Base-by-base conservation (phyloP, 768 basidiomycete species). In the Lactarius trivialis region DNA sequence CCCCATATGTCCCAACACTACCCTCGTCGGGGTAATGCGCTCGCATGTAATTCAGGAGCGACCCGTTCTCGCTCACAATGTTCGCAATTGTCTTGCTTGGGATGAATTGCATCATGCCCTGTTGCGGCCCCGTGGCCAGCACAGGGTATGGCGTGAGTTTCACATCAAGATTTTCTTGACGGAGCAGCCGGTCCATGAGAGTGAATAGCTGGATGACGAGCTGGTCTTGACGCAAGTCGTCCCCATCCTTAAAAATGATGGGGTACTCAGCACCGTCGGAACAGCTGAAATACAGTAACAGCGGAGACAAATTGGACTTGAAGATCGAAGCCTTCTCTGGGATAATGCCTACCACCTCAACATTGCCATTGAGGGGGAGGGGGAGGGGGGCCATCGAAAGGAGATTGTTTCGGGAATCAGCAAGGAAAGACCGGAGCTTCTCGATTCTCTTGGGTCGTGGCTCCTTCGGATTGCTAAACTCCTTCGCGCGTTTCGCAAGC, bases 161-260 rank as follows among this genome's bases (percentile, higher is more conserved):
- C 60, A 98, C 77, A 71, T 98, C 97, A 56, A 99, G 73, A 71
- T 97, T 97, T 76, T 98, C 97, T 74, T 95, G 96, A 60, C 93
- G 78, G 64, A 98, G 75, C 28, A 99, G 74, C 53, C 90, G 81
- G 71, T 99, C 94, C 97, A 99, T 99, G 30, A 99, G 83, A 17
- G 94, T 97, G 73, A 99, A 95, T n/a, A 98, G 80, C 73, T 99
- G 97, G 55, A 98, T 89, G 30, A 98, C 95, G 39, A 99, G 84
- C 73, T 99, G 97, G 71, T 99, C 97, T 73, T 99, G 97, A 24
- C 97, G 86, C 81, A 98, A 88, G 71, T 99, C 97, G 71, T 98
- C 97, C 15, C 97, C 97, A 68, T 98, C 95, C 75, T 98, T 99
- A 81, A 98, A 98, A 63, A 99, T 98, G 56, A 98, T 83, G 0